Evolutionary conservation across 345 rosid species (phyloP).

Genomic region (Viola odorata): DNA sequence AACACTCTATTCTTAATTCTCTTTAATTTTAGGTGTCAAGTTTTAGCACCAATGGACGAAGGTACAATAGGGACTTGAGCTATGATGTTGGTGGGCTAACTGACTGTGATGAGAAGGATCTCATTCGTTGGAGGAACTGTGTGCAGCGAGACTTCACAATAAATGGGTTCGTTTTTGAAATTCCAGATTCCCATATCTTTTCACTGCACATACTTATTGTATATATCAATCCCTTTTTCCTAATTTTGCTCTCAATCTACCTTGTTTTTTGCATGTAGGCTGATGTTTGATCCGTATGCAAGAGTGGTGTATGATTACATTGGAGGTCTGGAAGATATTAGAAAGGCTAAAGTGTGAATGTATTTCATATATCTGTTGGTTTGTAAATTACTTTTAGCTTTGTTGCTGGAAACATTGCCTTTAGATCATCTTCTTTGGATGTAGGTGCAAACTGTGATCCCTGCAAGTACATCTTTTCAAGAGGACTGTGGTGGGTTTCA

Average conservation of each 20-base stretch:
- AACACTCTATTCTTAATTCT: constrained; percentile 8
- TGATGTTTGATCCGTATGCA: constrained; percentile 90
- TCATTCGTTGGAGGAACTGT: constrained; percentile 69
- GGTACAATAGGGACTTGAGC: constrained; percentile 18
- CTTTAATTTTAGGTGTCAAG: constrained; percentile 51
- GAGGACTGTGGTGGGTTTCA: constrained; percentile 31
- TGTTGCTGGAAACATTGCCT: constrained; percentile 4
- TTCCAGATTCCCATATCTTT: neutral
- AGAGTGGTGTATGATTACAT: constrained; percentile 75
- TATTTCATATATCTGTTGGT: constrained; percentile 31
- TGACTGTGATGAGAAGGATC: constrained; percentile 53
- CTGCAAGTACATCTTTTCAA: constrained; percentile 59
- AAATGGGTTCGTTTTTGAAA: constrained; percentile 51
- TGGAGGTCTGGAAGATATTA: constrained; percentile 87
- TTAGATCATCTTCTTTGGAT: constrained; percentile 13
- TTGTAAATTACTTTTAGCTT: constrained; percentile 18
- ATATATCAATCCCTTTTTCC: neutral
- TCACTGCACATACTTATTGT: neutral
- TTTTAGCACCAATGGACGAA: constrained; percentile 48
- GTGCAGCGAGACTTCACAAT: constrained; percentile 90
- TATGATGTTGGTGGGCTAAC: constrained; percentile 31
- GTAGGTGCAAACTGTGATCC: constrained; percentile 58
- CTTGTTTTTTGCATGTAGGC: constrained; percentile 40
- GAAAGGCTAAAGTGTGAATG: constrained; percentile 89
- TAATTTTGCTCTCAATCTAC: neutral